phyloP scores from a whole-genome alignment of 768 basidiomycete species.

The Rhodotorula taiwanensis region DNA sequence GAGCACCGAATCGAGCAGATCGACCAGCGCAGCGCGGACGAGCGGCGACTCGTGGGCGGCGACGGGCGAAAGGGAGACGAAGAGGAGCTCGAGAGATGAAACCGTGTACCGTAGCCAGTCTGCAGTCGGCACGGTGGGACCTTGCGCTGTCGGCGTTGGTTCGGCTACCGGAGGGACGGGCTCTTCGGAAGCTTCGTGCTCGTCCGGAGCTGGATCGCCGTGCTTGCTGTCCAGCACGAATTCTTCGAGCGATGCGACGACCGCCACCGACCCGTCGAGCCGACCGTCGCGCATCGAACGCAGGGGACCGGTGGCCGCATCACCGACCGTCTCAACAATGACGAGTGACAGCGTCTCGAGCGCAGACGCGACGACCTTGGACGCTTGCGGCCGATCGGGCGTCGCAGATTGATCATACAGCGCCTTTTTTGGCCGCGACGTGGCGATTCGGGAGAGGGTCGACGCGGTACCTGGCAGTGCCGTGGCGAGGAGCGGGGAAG shows the following conservation, averaged over 20 bases:
- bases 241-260: conserved; percentile 56
- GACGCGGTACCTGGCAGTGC: conserved; percentile 51
- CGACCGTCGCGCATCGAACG: conserved; percentile 50
- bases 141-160: not conserved
- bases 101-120: conserved; percentile 76
- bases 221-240: conserved; percentile 47
- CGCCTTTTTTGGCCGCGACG: conserved; percentile 13
- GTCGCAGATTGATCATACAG: not conserved
- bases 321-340: conserved; percentile 59
- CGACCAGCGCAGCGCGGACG: conserved; percentile 56
- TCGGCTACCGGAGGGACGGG: not conserved
- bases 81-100: conserved; percentile 72
- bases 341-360: conserved; percentile 55
- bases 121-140: conserved; percentile 51
- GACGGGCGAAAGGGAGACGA: conserved; percentile 67
- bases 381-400: conserved; percentile 12
- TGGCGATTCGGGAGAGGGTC: conserved; percentile 28
- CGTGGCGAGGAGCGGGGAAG: conserved; percentile 25
- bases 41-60: conserved; percentile 63
- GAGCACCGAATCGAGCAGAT: conserved; percentile 57
- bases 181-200: not conserved
- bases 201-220: not conserved
- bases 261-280: conserved; percentile 36
- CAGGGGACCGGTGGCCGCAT: conserved; percentile 59
- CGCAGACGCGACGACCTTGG: conserved; percentile 43